Base-by-base conservation (phyloP, 2,329 filamentous ascomycete genomes). In the Calycina marina region DNA sequence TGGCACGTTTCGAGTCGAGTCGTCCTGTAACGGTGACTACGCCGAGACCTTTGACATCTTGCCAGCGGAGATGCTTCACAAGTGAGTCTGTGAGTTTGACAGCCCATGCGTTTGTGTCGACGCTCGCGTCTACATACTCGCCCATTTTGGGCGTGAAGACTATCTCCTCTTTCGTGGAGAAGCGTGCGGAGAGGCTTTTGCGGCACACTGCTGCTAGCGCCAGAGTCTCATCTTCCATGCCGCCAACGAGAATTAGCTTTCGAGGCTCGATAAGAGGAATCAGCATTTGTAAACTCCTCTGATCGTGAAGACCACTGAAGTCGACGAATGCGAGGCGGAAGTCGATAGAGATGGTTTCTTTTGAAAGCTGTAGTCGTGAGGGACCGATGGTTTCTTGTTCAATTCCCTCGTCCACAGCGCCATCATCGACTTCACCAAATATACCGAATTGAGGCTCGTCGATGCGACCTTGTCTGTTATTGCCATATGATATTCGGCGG, bases 51-150 rank as follows among this genome's bases (percentile, higher is more conserved):
- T 84, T 77, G 14, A 96, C 85, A 37, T 83, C 86, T 59, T 96
- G 90, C 90, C 90, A 96, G 50, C 82, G 83, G 38, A 98, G 66
- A 45, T 79, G 79, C 56, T 83, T 83, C 37, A 93, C 80, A 13
- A 98, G 71, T 27, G 71, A 63, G 44, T 88, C 82, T 30, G 83
- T 85, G 12, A 98, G 67, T 56, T 86, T 93, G 38, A 98, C 81
- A 14, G 82, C 77, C 90, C 92, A 98, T 4, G 90, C 86, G 52
- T 96, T 94, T 4, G 88, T 96, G 53, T 98, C 90, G 25, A 96
- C 88, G 49, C 86, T 94, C 9, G 88, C 90, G 54, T 98, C 77
- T 25, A 98, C 67, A 10, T 66, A 62, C 18, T 68, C 62, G 14
- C 85, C 85, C n/a, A 82, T 62, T 6, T 61, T 56, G 1, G 90